Conservation (phyloP, 176 grass and related monocot genomes). For the Guadua angustifolia region DNA sequence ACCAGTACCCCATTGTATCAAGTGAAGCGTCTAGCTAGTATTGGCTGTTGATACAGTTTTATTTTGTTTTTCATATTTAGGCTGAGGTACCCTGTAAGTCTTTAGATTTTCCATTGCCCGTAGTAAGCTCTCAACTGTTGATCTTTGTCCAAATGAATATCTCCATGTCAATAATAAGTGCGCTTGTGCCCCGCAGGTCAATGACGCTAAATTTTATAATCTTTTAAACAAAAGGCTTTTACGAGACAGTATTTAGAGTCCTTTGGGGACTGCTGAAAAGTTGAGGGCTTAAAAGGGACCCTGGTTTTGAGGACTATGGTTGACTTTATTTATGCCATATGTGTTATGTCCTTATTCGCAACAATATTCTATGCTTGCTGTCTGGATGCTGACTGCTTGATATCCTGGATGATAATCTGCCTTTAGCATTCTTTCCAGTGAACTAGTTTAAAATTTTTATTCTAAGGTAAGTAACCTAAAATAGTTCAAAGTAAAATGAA, state of each 20-base stretch:
- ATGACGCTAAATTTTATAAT: not conserved
- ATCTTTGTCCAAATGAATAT: not conserved
- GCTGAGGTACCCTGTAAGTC: not conserved
- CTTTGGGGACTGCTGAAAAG: not conserved
- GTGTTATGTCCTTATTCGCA: not conserved
- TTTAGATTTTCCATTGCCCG: not conserved
- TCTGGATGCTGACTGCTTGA: slow-evolving; percentile 14
- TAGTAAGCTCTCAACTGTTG: not conserved
- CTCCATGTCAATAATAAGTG: not conserved
- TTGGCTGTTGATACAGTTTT: slow-evolving; percentile 13
- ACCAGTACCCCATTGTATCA: not conserved
- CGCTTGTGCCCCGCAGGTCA: not conserved
- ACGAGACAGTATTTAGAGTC: not conserved
- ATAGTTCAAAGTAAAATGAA: slow-evolving; percentile 19
- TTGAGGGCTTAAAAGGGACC: not conserved
- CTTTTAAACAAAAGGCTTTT: not conserved
- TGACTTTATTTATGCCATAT: not conserved
- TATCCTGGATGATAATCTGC: slow-evolving; percentile 12
- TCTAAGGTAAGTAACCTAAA: not conserved
- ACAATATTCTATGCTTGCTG: slow-evolving; percentile 5
- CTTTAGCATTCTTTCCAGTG: not conserved
- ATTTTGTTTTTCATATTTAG: too few species aligned
- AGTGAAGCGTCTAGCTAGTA: not conserved
- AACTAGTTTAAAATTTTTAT: not conserved
- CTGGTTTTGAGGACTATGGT: not conserved